Conservation (phyloP, 345 rosid genomes). For the Boechera retrofracta region DNA sequence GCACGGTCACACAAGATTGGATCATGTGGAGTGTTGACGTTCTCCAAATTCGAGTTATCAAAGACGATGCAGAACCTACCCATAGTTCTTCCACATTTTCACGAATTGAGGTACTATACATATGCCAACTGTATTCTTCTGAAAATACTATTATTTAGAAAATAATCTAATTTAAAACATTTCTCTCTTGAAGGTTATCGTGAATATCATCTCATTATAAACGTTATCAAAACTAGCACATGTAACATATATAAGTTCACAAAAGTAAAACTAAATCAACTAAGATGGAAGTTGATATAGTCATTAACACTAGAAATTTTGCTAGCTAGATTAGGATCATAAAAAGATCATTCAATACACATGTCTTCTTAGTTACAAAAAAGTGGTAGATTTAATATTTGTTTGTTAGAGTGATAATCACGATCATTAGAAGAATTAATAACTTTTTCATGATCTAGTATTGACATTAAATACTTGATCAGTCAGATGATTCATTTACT, state of each 20-base stretch:
- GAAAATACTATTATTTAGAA: not conserved
- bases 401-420: not conserved
- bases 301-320: not conserved
- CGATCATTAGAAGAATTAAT: not conserved
- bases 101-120: slow-evolving; percentile 29
- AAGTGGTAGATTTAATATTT: not conserved
- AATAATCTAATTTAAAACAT: too few species aligned
- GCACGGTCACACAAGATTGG: slow-evolving; percentile 67
- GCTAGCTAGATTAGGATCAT: not conserved
- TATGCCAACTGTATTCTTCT: not conserved
- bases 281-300: not conserved
- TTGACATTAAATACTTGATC: not conserved
- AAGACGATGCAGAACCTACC: slow-evolving; percentile 30
- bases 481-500: not conserved
- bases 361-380: not conserved
- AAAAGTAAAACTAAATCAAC: not conserved
- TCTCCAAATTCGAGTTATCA: slow-evolving; percentile 44
- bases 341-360: not conserved
- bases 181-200: too few species aligned
- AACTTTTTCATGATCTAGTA: not conserved
- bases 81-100: slow-evolving; percentile 38
- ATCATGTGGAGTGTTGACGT: slow-evolving; percentile 73
- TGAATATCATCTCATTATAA: too few species aligned
- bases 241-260: not conserved
- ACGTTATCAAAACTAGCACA: not conserved